phyloP scores from a whole-genome alignment of 2,329 filamentous ascomycete species.

The Trichoderma koningii region DNA sequence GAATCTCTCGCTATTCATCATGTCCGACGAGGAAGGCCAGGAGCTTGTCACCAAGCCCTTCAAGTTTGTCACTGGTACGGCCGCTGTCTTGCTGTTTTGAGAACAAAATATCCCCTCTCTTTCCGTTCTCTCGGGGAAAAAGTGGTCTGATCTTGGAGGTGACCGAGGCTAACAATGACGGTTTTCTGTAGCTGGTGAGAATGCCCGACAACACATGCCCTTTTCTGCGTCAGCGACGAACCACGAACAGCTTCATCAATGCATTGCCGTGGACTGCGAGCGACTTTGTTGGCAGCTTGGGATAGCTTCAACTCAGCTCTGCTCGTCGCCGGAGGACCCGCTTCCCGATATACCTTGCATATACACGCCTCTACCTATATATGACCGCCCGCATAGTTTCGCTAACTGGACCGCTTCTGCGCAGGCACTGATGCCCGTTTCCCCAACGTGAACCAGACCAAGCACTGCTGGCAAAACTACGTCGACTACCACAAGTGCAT shows the following conservation, averaged over 20 bases:
- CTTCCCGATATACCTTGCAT: not conserved
- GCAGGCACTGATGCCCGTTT: slow-evolving; percentile 98
- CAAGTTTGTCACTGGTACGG: slow-evolving; percentile 99
- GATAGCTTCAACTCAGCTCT: slow-evolving; percentile 4
- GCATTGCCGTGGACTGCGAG: slow-evolving; percentile 15
- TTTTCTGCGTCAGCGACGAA: slow-evolving; percentile 29
- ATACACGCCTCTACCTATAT: not conserved
- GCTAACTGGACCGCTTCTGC: slow-evolving; percentile 20
- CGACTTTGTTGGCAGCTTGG: slow-evolving; percentile 9
- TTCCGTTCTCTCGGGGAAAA: slow-evolving; percentile 28
- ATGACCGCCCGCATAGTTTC: not conserved
- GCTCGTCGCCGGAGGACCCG: slow-evolving; percentile 17
- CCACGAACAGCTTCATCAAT: slow-evolving; percentile 36
- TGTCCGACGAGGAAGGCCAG: slow-evolving; percentile 81
- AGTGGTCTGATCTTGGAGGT: slow-evolving; percentile 40
- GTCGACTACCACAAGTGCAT: slow-evolving; percentile 99
- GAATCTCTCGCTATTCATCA: slow-evolving; percentile 54
- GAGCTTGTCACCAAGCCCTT: slow-evolving; percentile 95
- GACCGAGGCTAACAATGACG: slow-evolving; percentile 44
- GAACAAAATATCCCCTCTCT: slow-evolving; percentile 41
- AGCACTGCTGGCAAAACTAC: slow-evolving; percentile 99
- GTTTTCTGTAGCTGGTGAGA: slow-evolving; percentile 49
- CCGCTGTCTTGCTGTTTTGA: not conserved
- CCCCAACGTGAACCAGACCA: slow-evolving; percentile 97
- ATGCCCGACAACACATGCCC: slow-evolving; percentile 29